These are phyloP conservation scores for Zygosaccharomyces pseudorouxii DNA, from an alignment of 805 yeast genomes.

Conservation along the genomic window DNA sequence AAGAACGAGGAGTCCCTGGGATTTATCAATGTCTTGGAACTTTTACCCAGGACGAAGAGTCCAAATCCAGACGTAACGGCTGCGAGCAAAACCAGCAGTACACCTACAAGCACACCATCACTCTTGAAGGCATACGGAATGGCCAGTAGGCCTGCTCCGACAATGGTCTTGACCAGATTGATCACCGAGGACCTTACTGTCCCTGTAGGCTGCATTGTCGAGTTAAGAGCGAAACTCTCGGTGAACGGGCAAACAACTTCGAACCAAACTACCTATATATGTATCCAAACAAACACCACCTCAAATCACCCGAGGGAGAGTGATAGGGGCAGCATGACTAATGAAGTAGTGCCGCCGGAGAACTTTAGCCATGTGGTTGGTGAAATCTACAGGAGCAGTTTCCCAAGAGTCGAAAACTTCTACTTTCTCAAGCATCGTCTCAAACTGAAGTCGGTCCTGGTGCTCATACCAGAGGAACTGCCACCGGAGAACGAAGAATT, in stretches of 20 bases:
- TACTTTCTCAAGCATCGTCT: slow-evolving; percentile 54
- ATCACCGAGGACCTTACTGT: slow-evolving; percentile 55
- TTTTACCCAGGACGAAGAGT: slow-evolving; percentile 54
- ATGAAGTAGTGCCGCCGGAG: slow-evolving; percentile 61
- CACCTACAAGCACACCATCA: slow-evolving; percentile 61
- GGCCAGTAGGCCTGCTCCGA: slow-evolving; percentile 73
- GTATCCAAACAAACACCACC: not conserved
- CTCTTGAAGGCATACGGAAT: slow-evolving; percentile 66
- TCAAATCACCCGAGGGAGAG: not conserved
- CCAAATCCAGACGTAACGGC: slow-evolving; percentile 68
- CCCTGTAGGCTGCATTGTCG: slow-evolving; percentile 37
- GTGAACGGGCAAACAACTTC: not conserved
- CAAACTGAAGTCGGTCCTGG: slow-evolving; percentile 66
- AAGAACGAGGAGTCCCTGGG: slow-evolving; percentile 66
- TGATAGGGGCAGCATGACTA: slow-evolving; percentile 21
- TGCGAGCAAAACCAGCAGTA: slow-evolving; percentile 51
- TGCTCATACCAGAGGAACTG: slow-evolving; percentile 87
- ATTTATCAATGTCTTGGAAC: slow-evolving; percentile 49
- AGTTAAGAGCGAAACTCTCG: not conserved
- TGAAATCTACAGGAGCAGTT: slow-evolving; percentile 78
- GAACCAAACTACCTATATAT: not conserved
- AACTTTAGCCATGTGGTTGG: slow-evolving; percentile 83
- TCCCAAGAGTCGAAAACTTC: slow-evolving; percentile 84
- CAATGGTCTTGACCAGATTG: slow-evolving; percentile 68
- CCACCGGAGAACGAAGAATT: slow-evolving; percentile 72